Evolutionary conservation across 805 yeast genomes (phyloP).

Genomic region (Zygoascus biomembranicola): DNA sequence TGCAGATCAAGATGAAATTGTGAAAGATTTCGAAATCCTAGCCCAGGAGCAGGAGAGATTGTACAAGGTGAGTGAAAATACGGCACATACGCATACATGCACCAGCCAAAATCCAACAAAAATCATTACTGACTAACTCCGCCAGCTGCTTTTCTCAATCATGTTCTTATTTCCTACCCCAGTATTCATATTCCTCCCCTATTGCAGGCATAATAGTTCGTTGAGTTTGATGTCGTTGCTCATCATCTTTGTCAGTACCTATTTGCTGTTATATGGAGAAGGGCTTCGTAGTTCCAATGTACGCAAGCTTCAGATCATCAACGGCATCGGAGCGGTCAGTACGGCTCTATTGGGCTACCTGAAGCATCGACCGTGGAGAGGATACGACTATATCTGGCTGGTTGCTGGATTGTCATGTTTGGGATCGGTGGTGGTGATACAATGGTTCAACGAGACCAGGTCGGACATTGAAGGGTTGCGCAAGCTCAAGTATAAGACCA

Average conservation of each 20-base stretch:
- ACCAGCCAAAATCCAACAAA: no score
- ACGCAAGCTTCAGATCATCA: background rate
- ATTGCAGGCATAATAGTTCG: constrained; percentile 21
- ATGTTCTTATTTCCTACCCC: constrained; percentile 27
- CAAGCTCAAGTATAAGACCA: constrained; percentile 9
- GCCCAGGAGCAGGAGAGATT: constrained; percentile 17
- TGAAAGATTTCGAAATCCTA: constrained; percentile 18
- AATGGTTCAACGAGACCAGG: constrained; percentile 24
- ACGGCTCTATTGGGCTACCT: constrained; percentile 19
- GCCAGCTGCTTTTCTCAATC: constrained; percentile 19
- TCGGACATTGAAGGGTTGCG: constrained; percentile 7
- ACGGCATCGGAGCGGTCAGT: constrained; percentile 16
- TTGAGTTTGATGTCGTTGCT: constrained; percentile 24
- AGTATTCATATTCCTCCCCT: constrained; percentile 20
- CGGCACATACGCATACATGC: no score
- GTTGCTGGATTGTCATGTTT: constrained; percentile 22
- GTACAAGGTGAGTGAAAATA: constrained; percentile 10
- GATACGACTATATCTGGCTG: constrained; percentile 26
- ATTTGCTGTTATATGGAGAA: constrained; percentile 13
- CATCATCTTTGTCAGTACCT: constrained; percentile 19
- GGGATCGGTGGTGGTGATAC: constrained; percentile 17
- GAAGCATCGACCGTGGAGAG: constrained; percentile 19
- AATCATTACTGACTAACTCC: no score
- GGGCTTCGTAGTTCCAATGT: background rate
- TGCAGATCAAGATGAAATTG: constrained; percentile 24